phyloP scores from a whole-genome alignment of 306 rosid species.

The Vachellia pachyceras region DNA sequence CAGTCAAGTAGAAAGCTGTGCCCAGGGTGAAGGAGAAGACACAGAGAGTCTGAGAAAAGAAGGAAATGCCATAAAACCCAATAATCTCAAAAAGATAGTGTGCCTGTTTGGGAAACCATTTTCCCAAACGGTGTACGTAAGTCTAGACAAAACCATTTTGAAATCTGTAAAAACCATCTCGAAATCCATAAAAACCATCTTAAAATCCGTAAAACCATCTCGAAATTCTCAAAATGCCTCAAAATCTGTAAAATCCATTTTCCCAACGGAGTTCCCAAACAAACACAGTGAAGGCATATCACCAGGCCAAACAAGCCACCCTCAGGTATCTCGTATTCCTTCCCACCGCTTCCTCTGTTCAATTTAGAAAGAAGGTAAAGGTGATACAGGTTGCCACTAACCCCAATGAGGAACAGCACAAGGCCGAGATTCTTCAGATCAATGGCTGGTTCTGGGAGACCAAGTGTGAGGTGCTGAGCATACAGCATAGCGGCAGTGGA shows the following conservation, averaged over 20 bases:
- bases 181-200: no score
- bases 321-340: slow-evolving; percentile 74
- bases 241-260: no score
- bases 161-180: no score
- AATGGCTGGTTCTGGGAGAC: slow-evolving; percentile 60
- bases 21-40: slow-evolving; percentile 54
- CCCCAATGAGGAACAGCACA: slow-evolving; percentile 58
- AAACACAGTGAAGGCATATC: slow-evolving; percentile 85
- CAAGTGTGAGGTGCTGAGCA: slow-evolving; percentile 61
- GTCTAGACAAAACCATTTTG: no score
- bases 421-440: slow-evolving; percentile 61
- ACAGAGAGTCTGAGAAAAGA: slow-evolving; percentile 68
- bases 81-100: slow-evolving; percentile 78
- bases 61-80: slow-evolving; percentile 60
- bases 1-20: slow-evolving; percentile 57
- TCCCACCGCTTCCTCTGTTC: slow-evolving; percentile 67
- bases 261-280: no score
- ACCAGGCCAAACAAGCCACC: slow-evolving; percentile 78
- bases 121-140: no score
- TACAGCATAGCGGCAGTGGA: slow-evolving; percentile 58
- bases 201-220: no score
- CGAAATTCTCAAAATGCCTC: no score
- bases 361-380: slow-evolving; percentile 68
- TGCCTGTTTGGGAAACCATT: no score
- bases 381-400: slow-evolving; percentile 83